Evolutionary conservation across 192 early-diverging fungal species (phyloP), one percentile per base, ranked within the genome.

Genomic region (Coemansia sp.): DNA sequence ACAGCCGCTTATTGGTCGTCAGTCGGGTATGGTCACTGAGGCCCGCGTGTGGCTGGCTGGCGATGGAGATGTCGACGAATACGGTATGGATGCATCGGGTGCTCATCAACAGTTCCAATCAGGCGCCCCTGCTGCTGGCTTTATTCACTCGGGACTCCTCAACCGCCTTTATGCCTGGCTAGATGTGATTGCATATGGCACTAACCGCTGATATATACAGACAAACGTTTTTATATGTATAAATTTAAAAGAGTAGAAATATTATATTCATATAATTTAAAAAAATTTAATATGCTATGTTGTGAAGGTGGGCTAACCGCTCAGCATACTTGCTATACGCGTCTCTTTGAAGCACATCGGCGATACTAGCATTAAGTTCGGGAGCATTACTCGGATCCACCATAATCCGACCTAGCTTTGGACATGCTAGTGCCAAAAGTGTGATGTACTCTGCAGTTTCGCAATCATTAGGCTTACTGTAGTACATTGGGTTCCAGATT

Each of bases 131-230:
- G 81, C 81, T 6, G 35, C 66, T 7, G 89, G 89, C 1, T 90
- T 90, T 23, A 79, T 90, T 38, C 84, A 90, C 59, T 82, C 85
- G 21, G 89, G 89, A 0, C 68, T 89, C n/a, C 73, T 90, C 38
- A 90, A 90, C 64, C 75, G 84, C 2, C 81, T 90, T 1, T 90
- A 90, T 32, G 73, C 83, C 10, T 88, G 86, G 74, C 72, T 90
- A 6, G 87, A 88, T 63, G 52, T 74, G 3, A 73, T 82, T 40
- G 78, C 70, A 11, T 73, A 69, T 58, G 73, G 73, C 6, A 62
- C 62, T 23, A 52, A 62, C 43, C 66, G 72, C 21, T 65, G 26
- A 43, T 23, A 10, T 9, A 40, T 49, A 1, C 37, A 38, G 37
- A 5, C 3, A 13, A 8, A 17, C 19, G 5, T 66, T 17, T 40